Percentiles rank a stretch among this genome's conserved stretches.
Conservation (phyloP, 2,329 filamentous ascomycete species). For the Drechmeria coniospora region DNA sequence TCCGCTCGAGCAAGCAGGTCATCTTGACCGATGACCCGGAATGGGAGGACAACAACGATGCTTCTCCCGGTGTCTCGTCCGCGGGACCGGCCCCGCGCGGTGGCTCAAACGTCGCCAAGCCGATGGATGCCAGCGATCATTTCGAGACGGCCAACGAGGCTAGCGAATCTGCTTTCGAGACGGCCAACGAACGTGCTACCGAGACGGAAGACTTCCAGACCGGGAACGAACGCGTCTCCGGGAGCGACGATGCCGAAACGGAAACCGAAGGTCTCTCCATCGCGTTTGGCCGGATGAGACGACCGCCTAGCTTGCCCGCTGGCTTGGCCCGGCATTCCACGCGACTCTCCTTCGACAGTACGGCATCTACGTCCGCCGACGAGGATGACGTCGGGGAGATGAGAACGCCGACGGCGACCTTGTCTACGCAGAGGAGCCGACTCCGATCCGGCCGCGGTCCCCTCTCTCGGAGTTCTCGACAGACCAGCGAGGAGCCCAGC, state of each 20-base stretch:
- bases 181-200: conserved; percentile 63
- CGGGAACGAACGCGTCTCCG: conserved; percentile 63
- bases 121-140: conserved; percentile 43
- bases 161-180: conserved; percentile 48
- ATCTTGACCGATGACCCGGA: conserved; percentile 66
- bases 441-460: conserved; percentile 53
- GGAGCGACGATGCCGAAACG: conserved; percentile 72
- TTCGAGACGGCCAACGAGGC: conserved; percentile 76
- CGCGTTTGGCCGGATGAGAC: conserved; percentile 25
- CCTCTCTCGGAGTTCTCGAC: conserved; percentile 42
- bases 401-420: conserved; percentile 46
- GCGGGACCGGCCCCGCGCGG: conserved; percentile 7
- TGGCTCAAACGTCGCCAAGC: conserved; percentile 4
- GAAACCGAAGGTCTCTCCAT: conserved; percentile 60
- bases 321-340: conserved; percentile 27
- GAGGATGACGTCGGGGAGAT: conserved; percentile 45
- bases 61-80: conserved; percentile 12
- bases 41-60: conserved; percentile 66
- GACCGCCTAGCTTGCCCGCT: conserved; percentile 25
- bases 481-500: conserved; percentile 41
- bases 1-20: conserved; percentile 61
- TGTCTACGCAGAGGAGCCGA: conserved; percentile 53
- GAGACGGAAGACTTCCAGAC: conserved; percentile 95
- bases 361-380: conserved; percentile 71
- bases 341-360: conserved; percentile 64